phyloP scores from a whole-genome alignment of 2,329 filamentous ascomycete species.

The Pestalotiopsis sp. region DNA sequence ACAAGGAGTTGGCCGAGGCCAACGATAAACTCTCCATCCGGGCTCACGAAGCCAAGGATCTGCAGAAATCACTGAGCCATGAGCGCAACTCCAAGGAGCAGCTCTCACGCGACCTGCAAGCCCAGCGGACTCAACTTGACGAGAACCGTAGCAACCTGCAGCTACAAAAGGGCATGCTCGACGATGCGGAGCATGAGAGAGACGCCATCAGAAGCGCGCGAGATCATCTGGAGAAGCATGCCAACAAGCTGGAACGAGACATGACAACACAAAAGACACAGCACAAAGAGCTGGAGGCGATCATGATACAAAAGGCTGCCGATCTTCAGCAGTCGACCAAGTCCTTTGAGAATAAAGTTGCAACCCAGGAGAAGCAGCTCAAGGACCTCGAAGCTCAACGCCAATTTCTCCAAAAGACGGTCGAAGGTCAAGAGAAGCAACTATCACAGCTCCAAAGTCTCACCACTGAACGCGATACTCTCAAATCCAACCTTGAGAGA shows the following conservation, averaged over 20 bases:
- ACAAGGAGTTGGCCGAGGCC: slow-evolving; percentile 30
- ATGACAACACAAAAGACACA: slow-evolving; percentile 21
- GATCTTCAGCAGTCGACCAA: slow-evolving; percentile 22
- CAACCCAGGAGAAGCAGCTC: slow-evolving; percentile 27
- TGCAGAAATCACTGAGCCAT: slow-evolving; percentile 27
- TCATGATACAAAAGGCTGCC: slow-evolving; percentile 25
- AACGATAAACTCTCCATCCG: slow-evolving; percentile 29
- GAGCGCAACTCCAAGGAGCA: slow-evolving; percentile 35
- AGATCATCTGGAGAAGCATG: slow-evolving; percentile 26
- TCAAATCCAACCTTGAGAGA: slow-evolving; percentile 18
- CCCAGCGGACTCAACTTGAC: slow-evolving; percentile 36
- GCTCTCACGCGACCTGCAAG: slow-evolving; percentile 32
- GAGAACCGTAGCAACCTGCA: slow-evolving; percentile 36
- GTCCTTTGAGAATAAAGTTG: slow-evolving; percentile 25
- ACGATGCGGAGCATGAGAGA: slow-evolving; percentile 35
- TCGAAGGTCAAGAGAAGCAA: slow-evolving; percentile 20
- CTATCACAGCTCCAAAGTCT: slow-evolving; percentile 21
- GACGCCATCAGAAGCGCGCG: slow-evolving; percentile 30
- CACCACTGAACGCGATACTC: slow-evolving; percentile 23
- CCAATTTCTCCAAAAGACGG: slow-evolving; percentile 19
- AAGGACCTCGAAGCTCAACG: slow-evolving; percentile 24
- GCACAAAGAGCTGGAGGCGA: slow-evolving; percentile 25
- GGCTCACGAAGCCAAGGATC: slow-evolving; percentile 29
- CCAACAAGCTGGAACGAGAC: slow-evolving; percentile 24
- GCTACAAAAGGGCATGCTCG: slow-evolving; percentile 28